A percentile compares a stretch with the other conserved stretches of the same genome.
phyloP scores from a whole-genome alignment of 306 rosid genomes.

The Vigna unguiculata region DNA sequence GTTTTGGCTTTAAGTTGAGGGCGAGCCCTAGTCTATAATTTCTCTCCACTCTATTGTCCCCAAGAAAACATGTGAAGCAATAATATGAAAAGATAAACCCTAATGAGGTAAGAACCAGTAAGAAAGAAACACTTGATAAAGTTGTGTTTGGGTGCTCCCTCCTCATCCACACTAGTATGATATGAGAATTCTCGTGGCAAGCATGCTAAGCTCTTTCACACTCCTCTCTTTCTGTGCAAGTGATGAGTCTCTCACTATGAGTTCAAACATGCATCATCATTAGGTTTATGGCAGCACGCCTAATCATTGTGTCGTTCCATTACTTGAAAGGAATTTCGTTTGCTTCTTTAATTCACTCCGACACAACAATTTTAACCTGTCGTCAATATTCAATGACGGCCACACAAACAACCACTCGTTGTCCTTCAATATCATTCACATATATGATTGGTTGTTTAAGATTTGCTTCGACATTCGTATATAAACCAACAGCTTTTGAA shows the following conservation, averaged over 20 bases:
- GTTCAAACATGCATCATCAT: constrained; percentile 26
- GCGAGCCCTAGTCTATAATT: neutral
- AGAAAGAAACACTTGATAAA: neutral
- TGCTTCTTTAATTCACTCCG: constrained; percentile 18
- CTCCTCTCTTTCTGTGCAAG: constrained; percentile 32
- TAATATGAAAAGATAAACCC: constrained; percentile 12
- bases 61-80: constrained; percentile 10
- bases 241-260: neutral
- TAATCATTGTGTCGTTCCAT: constrained; percentile 21
- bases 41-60: constrained; percentile 9
- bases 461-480: neutral
- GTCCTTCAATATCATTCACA: neutral
- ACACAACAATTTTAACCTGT: neutral
- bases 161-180: neutral
- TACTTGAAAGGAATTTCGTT: neutral
- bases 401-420: constrained; percentile 13
- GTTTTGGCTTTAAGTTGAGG: neutral
- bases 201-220: constrained; percentile 18
- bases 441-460: constrained; percentile 3
- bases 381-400: neutral
- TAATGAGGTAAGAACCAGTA: constrained; percentile 1
- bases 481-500: constrained; percentile 8
- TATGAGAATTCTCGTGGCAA: neutral
- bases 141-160: neutral
- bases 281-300: constrained; percentile 25